Evolutionary conservation across 1,284 basidiomycete species (phyloP).

Genomic region (Ceratorhiza oryzae-sativae): DNA sequence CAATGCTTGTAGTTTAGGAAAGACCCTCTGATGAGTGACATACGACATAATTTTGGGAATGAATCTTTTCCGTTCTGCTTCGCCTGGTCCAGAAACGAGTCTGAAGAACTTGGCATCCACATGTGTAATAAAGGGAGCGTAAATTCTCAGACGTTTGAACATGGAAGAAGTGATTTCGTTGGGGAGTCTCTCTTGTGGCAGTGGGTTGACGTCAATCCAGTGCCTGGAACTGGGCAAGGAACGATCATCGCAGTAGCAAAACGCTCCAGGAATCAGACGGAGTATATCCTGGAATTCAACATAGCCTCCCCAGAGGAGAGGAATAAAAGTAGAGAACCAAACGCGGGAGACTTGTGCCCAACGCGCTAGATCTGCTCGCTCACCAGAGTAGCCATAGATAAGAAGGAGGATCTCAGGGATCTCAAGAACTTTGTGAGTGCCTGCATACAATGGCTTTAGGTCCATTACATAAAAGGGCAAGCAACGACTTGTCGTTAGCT

Average conservation of each 20-base stretch:
- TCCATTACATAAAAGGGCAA: no score
- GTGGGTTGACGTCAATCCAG: no score
- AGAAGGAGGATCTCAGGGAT: not conserved
- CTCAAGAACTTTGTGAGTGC: not conserved
- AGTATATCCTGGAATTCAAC: not conserved
- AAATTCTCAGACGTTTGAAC: not conserved
- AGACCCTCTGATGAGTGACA: not conserved
- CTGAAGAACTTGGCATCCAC: not conserved
- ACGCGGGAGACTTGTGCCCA: not conserved
- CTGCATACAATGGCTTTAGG: no score
- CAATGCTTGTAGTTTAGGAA: not conserved
- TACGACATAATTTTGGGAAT: not conserved
- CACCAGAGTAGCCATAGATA: not conserved
- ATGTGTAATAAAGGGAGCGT: not conserved
- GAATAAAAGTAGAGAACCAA: not conserved
- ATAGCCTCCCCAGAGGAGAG: not conserved
- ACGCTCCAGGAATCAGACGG: not conserved
- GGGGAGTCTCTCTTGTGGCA: not conserved
- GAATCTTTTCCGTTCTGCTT: not conserved
- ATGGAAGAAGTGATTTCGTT: not conserved
- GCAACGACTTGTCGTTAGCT: no score
- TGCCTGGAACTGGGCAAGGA: no score
- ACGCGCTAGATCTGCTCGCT: not conserved
- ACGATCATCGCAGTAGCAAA: not conserved
- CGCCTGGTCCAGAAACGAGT: not conserved